phyloP scores from a whole-genome alignment of 768 basidiomycete genomes.

The Pulveroboletus sp. region DNA sequence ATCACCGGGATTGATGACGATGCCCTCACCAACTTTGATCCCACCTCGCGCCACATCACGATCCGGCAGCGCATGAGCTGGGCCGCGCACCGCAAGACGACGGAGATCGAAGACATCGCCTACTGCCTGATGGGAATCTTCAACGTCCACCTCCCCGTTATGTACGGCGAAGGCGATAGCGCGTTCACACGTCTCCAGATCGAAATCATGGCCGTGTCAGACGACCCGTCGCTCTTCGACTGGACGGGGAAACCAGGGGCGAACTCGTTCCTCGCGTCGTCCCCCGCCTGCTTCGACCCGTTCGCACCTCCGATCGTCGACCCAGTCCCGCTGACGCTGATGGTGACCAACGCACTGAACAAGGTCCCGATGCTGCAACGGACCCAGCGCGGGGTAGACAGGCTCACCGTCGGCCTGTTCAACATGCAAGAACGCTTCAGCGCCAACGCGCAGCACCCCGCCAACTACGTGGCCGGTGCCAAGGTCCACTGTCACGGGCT shows the following conservation, averaged over 20 bases:
- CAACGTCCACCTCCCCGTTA: conserved; percentile 23
- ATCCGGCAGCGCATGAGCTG: conserved; percentile 24
- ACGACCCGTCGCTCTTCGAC: conserved; percentile 23
- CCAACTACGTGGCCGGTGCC: conserved; percentile 16
- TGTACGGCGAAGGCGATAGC: conserved; percentile 26
- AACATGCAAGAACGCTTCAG: conserved; percentile 18
- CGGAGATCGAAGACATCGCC: conserved; percentile 25
- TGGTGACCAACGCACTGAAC: background rate
- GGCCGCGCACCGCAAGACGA: conserved; percentile 28
- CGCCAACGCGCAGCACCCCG: conserved; percentile 19
- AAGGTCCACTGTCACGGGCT: conserved; percentile 20
- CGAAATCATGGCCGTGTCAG: conserved; percentile 23
- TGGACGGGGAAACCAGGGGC: conserved; percentile 16
- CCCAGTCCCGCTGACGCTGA: conserved; percentile 16
- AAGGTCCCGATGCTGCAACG: conserved; percentile 11
- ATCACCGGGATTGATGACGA: conserved; percentile 18
- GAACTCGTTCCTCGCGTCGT: conserved; percentile 17
- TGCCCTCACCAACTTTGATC: conserved; percentile 17
- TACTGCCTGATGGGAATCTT: conserved; percentile 29
- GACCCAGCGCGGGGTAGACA: conserved; percentile 13
- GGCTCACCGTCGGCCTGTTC: conserved; percentile 11
- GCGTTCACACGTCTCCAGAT: conserved; percentile 27
- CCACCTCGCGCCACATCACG: conserved; percentile 8
- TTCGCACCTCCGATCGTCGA: conserved; percentile 13
- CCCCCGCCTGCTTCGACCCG: conserved; percentile 21